Conservation (phyloP, 106 monocot genomes). For the Cymbidium sinense region DNA sequence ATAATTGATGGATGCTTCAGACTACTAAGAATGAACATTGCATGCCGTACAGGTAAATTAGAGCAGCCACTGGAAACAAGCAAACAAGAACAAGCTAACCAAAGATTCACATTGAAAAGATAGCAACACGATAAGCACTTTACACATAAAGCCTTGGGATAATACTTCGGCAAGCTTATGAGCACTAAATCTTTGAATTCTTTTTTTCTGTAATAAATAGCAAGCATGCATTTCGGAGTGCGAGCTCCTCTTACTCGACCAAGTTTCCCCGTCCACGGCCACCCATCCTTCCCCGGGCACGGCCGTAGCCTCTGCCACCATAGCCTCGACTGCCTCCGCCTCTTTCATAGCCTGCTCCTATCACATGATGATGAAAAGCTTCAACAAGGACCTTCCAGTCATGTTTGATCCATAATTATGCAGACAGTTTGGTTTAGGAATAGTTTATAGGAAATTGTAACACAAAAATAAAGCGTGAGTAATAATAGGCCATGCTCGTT, state of each 20-base stretch:
- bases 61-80: too few relatives aligned
- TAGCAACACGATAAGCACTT: not conserved
- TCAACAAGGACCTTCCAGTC: not conserved
- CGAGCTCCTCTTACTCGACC: not conserved
- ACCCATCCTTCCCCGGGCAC: constrained; percentile 63
- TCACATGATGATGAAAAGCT: not conserved
- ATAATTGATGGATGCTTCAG: not conserved
- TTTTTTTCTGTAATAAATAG: not conserved
- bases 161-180: not conserved
- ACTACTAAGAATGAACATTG: not conserved
- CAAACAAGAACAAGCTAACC: too few relatives aligned
- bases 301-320: constrained; percentile 57
- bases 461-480: too few relatives aligned
- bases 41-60: too few relatives aligned
- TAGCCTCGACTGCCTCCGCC: constrained; percentile 32
- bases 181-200: not conserved
- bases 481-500: too few relatives aligned
- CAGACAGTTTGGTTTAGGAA: too few relatives aligned
- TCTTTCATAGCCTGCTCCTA: not conserved
- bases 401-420: too few relatives aligned
- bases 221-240: not conserved
- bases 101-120: not conserved
- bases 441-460: too few relatives aligned
- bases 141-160: not conserved
- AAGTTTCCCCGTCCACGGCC: constrained; percentile 43